A percentile compares a stretch with the other conserved stretches of the same genome.
Conservation (phyloP, 75 land plant genomes). For the Cryptomeria japonica region DNA sequence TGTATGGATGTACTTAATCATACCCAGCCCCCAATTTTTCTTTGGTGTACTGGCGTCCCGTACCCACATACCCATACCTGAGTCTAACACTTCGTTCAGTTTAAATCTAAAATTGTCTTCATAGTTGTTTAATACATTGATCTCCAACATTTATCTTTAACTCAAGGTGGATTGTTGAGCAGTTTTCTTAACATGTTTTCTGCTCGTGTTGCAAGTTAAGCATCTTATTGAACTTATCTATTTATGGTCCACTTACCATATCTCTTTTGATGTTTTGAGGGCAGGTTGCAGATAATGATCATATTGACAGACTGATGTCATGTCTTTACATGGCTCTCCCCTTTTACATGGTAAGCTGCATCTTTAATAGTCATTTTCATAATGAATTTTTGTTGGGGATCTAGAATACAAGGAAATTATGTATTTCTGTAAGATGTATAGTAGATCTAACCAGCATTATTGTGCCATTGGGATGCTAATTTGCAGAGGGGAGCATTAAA, state of each 20-base stretch:
- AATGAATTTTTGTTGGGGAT: neutral
- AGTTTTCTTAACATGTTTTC: neutral
- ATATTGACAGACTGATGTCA: constrained; percentile 88
- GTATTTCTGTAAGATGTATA: neutral
- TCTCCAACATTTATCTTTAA: neutral
- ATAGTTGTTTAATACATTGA: neutral
- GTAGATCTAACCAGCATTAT: neutral
- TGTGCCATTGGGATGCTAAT: neutral
- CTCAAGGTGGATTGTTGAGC: neutral
- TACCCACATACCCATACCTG: too few species aligned
- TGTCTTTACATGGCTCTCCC: constrained; percentile 94
- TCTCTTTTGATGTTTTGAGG: constrained; percentile 7
- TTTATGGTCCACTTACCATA: neutral
- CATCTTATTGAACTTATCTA: neutral
- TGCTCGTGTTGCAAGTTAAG: neutral
- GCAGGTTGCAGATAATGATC: constrained; percentile 91
- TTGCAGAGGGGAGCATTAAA: constrained; percentile 91
- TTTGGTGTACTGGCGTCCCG: too few species aligned
- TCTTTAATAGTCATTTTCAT: neutral
- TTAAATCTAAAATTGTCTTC: neutral
- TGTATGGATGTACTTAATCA: too few species aligned
- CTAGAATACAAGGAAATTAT: neutral
- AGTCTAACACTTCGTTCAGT: too few species aligned
- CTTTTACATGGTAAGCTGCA: constrained; percentile 65
- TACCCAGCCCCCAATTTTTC: too few species aligned